Base-by-base conservation (phyloP, 2,329 filamentous ascomycete genomes). In the Cytospora mali region DNA sequence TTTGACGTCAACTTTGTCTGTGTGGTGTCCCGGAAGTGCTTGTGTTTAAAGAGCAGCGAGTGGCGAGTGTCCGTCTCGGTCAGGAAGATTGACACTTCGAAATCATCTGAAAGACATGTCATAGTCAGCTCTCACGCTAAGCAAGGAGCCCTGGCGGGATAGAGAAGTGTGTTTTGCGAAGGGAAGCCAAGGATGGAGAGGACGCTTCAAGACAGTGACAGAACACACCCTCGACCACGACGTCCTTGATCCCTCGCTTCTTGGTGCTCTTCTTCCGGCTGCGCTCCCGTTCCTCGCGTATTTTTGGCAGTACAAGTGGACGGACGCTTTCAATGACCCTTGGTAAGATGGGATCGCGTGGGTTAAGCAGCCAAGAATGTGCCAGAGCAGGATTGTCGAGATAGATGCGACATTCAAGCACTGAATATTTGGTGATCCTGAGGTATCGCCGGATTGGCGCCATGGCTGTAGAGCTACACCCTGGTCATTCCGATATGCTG, bases 371-470 rank as follows among this genome's bases (percentile, higher is more conserved):
- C 88, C 96, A 97, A 71, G 89, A 88, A 68, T 92, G 86, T 27
- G 87, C 86, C 65, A 97, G 86, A 14, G 89, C 86, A 0, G 95
- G 95, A 70, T 94, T 93, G 68, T 98, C 94, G 53, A 97, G 87
- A 76, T 98, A 98, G 69, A 99, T 95, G 68, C 93, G 93, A 67
- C 92, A 93, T 82, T 99, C 95, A n/a, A 99, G 84, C 33, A 97
- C 93, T 5, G 94, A 97, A 75, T 92, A 91, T 73, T 94, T 93
- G 61, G 91, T 94, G 69, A 98, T 96, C 58, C 94, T 87, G 61
- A 98, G 83, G 74, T 98, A 97, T 70, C 93, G 87, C 64, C 93
- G 88, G 54, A 97, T 86, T 13, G 93, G 93, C 14, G 93, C 90
- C 93, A 97, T 97, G 50, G 50, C 52, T 57, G 55, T 11, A 23